Conservation (phyloP, 768 basidiomycete genomes). For the Inosperma sp. region DNA sequence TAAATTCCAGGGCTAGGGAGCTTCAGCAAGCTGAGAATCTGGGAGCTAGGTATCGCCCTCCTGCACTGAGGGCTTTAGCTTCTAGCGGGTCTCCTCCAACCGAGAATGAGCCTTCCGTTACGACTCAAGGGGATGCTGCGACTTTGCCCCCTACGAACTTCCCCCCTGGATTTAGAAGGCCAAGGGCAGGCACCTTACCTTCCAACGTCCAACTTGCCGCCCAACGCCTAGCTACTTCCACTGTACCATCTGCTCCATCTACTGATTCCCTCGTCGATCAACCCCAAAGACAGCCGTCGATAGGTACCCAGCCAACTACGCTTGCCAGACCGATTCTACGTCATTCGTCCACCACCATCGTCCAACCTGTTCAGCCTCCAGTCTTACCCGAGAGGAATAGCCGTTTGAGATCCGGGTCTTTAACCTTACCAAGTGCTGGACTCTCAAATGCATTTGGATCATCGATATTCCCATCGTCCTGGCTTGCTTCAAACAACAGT, state of each 20-base stretch:
- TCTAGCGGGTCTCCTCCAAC: slow-evolving; percentile 71
- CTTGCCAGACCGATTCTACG: slow-evolving; percentile 63
- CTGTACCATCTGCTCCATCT: slow-evolving; percentile 34
- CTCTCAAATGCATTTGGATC: slow-evolving; percentile 82
- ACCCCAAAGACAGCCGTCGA: slow-evolving; percentile 18
- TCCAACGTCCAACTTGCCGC: slow-evolving; percentile 89
- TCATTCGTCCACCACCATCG: slow-evolving; percentile 66
- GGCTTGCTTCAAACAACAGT: slow-evolving; percentile 65
- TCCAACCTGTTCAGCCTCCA: slow-evolving; percentile 50
- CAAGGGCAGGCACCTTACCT: slow-evolving; percentile 96
- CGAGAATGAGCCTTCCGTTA: slow-evolving; percentile 55
- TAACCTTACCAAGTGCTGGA: slow-evolving; percentile 77
- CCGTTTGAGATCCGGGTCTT: slow-evolving; percentile 87
- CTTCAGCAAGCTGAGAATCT: slow-evolving; percentile 74
- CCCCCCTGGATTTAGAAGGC: slow-evolving; percentile 86
- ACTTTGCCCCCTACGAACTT: slow-evolving; percentile 68
- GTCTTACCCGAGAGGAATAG: slow-evolving; percentile 63
- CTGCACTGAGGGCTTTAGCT: slow-evolving; percentile 69
- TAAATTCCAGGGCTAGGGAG: slow-evolving; percentile 66
- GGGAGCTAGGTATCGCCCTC: slow-evolving; percentile 68
- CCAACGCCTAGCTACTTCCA: slow-evolving; percentile 71
- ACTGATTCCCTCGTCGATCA: slow-evolving; percentile 46
- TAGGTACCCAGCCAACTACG: slow-evolving; percentile 40
- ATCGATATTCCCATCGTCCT: slow-evolving; percentile 85
- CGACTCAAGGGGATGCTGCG: slow-evolving; percentile 54